Base-by-base conservation (phyloP, 805 yeast species). In the Ogataea polymorpha region DNA sequence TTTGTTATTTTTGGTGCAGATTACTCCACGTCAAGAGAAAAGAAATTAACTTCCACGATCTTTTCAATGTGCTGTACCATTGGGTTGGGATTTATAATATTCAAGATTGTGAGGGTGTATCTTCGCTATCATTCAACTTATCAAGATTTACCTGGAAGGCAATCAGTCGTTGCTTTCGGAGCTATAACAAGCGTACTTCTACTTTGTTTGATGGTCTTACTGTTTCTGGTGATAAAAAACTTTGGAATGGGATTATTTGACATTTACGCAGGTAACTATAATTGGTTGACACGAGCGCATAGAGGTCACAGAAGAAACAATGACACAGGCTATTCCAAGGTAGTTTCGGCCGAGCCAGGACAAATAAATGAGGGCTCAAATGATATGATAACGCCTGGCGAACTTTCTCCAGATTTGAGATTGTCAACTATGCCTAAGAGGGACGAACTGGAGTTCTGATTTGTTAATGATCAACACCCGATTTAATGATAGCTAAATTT, bases 111-210 rank as follows among this genome's bases (percentile, higher is more conserved):
- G 27, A 46, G 74, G 35, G 48, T 70, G 32, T 69, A 55, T 51
- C 43, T 48, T 7, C 42, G 46, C 21, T 36, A 39, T 27, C 34
- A 32, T 6, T 17, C 20, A 5, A 59, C 68, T 8, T 59, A 59
- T 13, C 26, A 30, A 46, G 64, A 63, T 45, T 59, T 70, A 47
- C 71, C 73, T 0, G 75, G 75, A 9, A 55, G 72, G 30, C 63
- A 58, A 29, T 70, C 75, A 6, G 61, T 71, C 12, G 55, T 67
- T 12, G 56, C 68, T 0, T 71, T 70, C 48, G 74, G 71, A 5
- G 62, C 62, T 6, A 56, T 70, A 16, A 63, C 73, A 2, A 45
- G 63, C 10, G 44, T 62, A 1, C 54, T 70, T 12, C 46, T 70
- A 18, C 3, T 61, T 2, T 33, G 51, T 5, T 59, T 70, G 2